Percentiles rank a stretch among this genome's conserved stretches.
Conservation (phyloP, 805 yeast species). For the Middelhovenomyces tepae region DNA sequence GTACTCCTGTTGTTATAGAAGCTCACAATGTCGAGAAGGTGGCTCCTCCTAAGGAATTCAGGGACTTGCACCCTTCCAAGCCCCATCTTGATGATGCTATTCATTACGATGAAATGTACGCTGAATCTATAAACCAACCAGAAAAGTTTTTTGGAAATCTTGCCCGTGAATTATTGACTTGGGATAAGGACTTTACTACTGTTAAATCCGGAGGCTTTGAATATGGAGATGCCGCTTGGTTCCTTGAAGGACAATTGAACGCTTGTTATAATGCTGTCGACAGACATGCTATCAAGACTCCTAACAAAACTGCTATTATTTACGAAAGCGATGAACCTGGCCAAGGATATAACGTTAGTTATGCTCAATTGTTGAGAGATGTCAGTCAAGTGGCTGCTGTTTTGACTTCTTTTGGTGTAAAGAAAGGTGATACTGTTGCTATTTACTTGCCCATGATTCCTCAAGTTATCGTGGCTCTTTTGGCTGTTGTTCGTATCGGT, state of each 20-base stretch:
- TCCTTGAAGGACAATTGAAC: slow-evolving; percentile 83
- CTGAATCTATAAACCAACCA: slow-evolving; percentile 72
- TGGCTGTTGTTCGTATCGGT: slow-evolving; percentile 89
- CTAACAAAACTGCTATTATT: slow-evolving; percentile 60
- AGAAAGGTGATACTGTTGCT: slow-evolving; percentile 94
- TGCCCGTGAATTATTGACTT: slow-evolving; percentile 63
- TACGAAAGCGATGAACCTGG: slow-evolving; percentile 91
- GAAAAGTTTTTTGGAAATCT: slow-evolving; percentile 67
- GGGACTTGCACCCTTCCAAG: slow-evolving; percentile 36
- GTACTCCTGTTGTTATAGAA: slow-evolving; percentile 35
- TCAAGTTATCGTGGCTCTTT: slow-evolving; percentile 87
- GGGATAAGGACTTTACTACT: slow-evolving; percentile 71
- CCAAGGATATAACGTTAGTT: slow-evolving; percentile 67
- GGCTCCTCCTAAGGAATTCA: slow-evolving; percentile 21
- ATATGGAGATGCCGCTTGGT: slow-evolving; percentile 87
- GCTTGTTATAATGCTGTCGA: slow-evolving; percentile 93
- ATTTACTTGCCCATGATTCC: slow-evolving; percentile 97
- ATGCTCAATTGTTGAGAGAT: slow-evolving; percentile 74
- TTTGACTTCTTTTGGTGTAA: slow-evolving; percentile 74
- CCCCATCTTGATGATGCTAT: slow-evolving; percentile 55
- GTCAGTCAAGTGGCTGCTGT: slow-evolving; percentile 84
- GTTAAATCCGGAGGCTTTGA: slow-evolving; percentile 56
- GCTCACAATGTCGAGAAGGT: slow-evolving; percentile 13
- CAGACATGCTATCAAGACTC: slow-evolving; percentile 83
- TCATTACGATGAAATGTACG: slow-evolving; percentile 60